Conservation (phyloP, 129 eudicot genomes). For the Saposhnikovia divaricata region DNA sequence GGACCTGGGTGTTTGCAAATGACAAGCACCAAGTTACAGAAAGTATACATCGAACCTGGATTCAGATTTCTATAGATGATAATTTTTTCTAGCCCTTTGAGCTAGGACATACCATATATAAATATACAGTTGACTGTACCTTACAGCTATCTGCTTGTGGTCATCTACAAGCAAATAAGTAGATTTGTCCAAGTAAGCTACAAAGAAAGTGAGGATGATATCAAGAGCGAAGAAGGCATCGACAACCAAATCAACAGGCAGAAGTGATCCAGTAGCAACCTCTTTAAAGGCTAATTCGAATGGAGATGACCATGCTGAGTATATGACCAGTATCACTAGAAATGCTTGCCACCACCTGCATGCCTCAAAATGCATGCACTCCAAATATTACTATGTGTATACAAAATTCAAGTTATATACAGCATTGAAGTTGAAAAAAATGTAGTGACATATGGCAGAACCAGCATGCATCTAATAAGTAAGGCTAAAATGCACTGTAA, state of each 20-base stretch:
- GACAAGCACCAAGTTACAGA: too few relatives aligned
- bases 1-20: too few relatives aligned
- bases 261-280: slow-evolving; percentile 51
- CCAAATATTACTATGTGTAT: not conserved
- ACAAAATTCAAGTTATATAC: not conserved
- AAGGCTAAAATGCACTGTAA: too few relatives aligned
- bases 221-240: slow-evolving; percentile 62
- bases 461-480: too few relatives aligned
- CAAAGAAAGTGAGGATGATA: slow-evolving; percentile 72
- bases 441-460: not conserved
- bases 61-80: too few relatives aligned
- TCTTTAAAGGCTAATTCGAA: slow-evolving; percentile 76
- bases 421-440: not conserved
- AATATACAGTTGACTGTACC: slow-evolving; percentile 20
- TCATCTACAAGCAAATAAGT: slow-evolving; percentile 72
- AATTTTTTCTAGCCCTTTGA: too few relatives aligned
- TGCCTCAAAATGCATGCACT: slow-evolving; percentile 10
- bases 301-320: slow-evolving; percentile 88
- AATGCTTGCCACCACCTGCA: slow-evolving; percentile 86
- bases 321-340: slow-evolving; percentile 65
- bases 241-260: slow-evolving; percentile 53
- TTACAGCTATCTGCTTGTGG: slow-evolving; percentile 55
- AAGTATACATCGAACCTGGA: too few relatives aligned
- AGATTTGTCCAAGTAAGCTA: slow-evolving; percentile 66
- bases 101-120: too few relatives aligned